Evolutionary conservation across 1,284 basidiomycete genomes (phyloP).

Genomic region (Malassezia obtusa): DNA sequence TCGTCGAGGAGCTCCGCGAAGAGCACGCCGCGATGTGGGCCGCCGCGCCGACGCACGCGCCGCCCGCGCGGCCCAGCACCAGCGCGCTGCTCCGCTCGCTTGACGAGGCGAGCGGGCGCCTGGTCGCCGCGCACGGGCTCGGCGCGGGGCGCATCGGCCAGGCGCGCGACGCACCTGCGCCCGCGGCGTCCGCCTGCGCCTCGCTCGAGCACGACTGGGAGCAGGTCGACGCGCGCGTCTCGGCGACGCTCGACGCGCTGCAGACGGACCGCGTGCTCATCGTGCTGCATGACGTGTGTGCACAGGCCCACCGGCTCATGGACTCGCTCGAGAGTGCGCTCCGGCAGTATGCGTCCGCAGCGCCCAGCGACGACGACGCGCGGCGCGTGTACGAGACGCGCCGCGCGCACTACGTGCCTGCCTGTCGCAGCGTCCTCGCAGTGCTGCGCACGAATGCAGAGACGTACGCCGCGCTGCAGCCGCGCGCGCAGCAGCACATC

Average conservation of each 20-base stretch:
- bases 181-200: background rate
- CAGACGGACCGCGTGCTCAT: constrained; percentile 1
- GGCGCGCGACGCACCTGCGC: background rate
- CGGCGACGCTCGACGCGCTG: background rate
- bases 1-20: constrained; percentile 7
- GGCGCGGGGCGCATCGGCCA: background rate
- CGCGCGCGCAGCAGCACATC: background rate
- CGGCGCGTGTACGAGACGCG: background rate
- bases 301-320: constrained; percentile 6
- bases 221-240: background rate
- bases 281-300: constrained; percentile 7
- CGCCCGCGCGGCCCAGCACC: background rate
- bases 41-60: background rate
- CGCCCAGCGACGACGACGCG: background rate
- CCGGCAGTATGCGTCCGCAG: background rate
- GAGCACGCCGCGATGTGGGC: constrained; percentile 6
- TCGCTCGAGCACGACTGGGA: background rate
- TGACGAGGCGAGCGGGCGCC: constrained; percentile 7
- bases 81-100: background rate
- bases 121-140: constrained; percentile 1
- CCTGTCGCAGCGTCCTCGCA: background rate
- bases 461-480: background rate
- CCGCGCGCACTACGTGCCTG: background rate
- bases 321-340: background rate
- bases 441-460: background rate